Percentiles rank a stretch among this genome's conserved stretches.
These are phyloP conservation scores for Alnus glutinosa DNA, from an alignment of 306 rosid species.

Conservation along the genomic window DNA sequence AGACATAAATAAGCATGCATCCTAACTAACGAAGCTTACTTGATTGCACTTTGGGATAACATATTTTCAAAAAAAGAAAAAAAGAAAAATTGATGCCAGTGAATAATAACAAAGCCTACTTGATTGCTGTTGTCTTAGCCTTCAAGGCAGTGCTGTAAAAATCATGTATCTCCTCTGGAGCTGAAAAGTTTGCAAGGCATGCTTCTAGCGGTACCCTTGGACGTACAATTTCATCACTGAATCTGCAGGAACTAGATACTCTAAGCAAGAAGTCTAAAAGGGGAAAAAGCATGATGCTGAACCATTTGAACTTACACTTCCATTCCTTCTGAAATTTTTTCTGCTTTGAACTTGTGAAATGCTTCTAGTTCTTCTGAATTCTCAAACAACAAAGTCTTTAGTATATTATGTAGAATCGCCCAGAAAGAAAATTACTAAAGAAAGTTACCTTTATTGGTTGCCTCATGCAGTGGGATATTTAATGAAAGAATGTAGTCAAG, in stretches of 20 bases:
- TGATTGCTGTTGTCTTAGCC: constrained; percentile 82
- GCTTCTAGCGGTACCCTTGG: constrained; percentile 96
- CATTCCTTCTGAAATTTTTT: constrained; percentile 76
- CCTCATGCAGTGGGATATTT: constrained; percentile 82
- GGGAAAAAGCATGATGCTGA: constrained; percentile 15
- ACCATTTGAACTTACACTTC: constrained; percentile 69
- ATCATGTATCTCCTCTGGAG: constrained; percentile 92
- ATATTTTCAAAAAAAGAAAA: background rate
- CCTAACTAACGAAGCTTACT: background rate
- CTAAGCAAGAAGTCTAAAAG: constrained; percentile 34
- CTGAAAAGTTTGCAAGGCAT: constrained; percentile 82
- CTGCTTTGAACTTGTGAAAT: constrained; percentile 71
- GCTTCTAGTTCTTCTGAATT: constrained; percentile 78
- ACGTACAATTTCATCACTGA: constrained; percentile 75
- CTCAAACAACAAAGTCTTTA: constrained; percentile 35
- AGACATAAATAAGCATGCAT: background rate
- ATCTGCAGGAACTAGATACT: constrained; percentile 47
- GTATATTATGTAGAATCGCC: constrained; percentile 17
- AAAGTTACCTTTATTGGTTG: constrained; percentile 76
- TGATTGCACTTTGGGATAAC: background rate
- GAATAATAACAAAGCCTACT: constrained; percentile 55
- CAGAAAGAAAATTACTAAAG: constrained; percentile 16
- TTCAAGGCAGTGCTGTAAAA: constrained; percentile 90
- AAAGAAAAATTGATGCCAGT: background rate
- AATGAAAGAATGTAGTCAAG: constrained; percentile 85